These are phyloP conservation scores for Lolium multiflorum DNA, from an alignment of 176 grass and related monocot species.

Conservation along the genomic window DNA sequence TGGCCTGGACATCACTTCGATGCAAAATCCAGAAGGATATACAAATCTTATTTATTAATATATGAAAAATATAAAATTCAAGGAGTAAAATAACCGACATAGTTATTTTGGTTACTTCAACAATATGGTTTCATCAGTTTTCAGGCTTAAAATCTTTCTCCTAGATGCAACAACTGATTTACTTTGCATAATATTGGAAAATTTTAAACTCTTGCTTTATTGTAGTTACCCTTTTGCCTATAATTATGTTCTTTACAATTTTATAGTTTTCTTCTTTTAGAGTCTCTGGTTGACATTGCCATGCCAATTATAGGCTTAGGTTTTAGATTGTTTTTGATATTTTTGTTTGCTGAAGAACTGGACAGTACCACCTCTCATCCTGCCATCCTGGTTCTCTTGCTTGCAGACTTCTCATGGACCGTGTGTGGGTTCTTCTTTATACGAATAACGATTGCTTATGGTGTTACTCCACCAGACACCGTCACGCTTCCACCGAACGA, in stretches of 20 bases:
- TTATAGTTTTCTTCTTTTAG: neutral
- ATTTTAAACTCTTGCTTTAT: neutral
- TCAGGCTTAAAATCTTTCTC: neutral
- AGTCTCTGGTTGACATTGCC: neutral
- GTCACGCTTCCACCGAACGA: no score
- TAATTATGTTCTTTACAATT: neutral
- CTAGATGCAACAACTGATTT: neutral
- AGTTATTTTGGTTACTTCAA: neutral
- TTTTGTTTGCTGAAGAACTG: no score
- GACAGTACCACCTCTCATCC: no score
- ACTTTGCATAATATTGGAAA: neutral
- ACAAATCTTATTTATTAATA: neutral
- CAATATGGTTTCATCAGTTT: neutral
- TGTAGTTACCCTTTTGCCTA: neutral
- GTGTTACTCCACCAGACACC: no score
- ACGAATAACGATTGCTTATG: no score
- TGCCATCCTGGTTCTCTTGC: no score
- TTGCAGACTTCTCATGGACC: no score
- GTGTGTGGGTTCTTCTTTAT: no score
- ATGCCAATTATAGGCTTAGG: neutral
- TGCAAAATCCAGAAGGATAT: neutral
- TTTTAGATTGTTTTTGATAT: no score
- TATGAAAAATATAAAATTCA: neutral
- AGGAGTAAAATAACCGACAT: neutral
- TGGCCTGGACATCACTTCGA: neutral